phyloP scores from a whole-genome alignment of 192 early-diverging fungal species.

The Oehlia diaphana region DNA sequence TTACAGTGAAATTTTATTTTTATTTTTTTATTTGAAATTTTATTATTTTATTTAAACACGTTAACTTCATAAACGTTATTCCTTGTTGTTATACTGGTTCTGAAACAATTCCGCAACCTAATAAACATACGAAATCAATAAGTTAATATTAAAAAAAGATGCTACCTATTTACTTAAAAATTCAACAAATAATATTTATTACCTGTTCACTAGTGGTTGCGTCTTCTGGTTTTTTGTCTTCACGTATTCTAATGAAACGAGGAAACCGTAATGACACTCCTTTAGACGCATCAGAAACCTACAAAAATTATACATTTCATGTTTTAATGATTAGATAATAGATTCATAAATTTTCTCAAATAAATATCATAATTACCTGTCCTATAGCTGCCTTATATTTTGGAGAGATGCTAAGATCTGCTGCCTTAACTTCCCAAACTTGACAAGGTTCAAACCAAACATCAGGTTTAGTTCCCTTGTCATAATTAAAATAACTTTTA shows the following conservation, averaged over 20 bases:
- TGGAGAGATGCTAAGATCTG: conserved; percentile 96
- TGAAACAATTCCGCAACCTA: conserved; percentile 23
- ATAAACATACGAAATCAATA: background rate
- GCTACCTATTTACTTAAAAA: background rate
- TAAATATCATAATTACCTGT: conserved; percentile 48
- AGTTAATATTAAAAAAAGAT: background rate
- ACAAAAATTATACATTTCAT: conserved; percentile 27
- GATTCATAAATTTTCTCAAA: conserved; percentile 1
- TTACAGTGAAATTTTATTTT: background rate
- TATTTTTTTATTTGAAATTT: background rate
- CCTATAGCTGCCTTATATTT: conserved; percentile 90
- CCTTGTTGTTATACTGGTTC: background rate
- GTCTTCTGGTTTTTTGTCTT: conserved; percentile 93
- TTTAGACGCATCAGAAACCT: conserved; percentile 71
- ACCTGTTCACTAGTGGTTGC: conserved; percentile 91
- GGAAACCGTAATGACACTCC: conserved; percentile 98
- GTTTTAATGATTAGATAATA: conserved; percentile 14
- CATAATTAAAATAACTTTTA: conserved; percentile 78
- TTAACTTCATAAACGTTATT: background rate
- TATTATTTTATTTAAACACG: background rate
- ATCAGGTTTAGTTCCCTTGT: conserved; percentile 83
- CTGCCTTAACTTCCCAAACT: conserved; percentile 97
- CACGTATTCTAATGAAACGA: conserved; percentile 90
- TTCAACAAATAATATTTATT: background rate
- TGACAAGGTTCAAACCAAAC: conserved; percentile 93